Conservation (phyloP, 2,329 filamentous ascomycete genomes). For the Immersiporthe knoxdaviesiana region DNA sequence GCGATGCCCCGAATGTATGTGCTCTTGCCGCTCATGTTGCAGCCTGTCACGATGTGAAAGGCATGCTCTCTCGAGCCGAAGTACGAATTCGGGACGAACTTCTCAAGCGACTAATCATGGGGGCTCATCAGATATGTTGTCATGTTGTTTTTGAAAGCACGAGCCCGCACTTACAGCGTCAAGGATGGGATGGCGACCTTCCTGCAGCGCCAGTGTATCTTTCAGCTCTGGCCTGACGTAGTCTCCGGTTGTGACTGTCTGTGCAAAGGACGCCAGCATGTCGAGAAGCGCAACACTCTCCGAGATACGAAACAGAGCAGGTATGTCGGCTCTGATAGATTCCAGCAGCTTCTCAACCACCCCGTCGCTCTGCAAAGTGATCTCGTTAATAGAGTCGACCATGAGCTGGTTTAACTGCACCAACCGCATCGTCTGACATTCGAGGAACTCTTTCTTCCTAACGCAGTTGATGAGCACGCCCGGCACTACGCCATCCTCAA, state of each 20-base stretch:
- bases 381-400: slow-evolving; percentile 79
- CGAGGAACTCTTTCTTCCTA: slow-evolving; percentile 72
- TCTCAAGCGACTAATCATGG: slow-evolving; percentile 54
- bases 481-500: slow-evolving; percentile 64
- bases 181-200: slow-evolving; percentile 69
- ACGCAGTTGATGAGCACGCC: slow-evolving; percentile 77
- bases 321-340: slow-evolving; percentile 72
- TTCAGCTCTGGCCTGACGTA: slow-evolving; percentile 68
- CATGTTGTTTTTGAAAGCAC: slow-evolving; percentile 10
- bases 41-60: slow-evolving; percentile 93
- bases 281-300: slow-evolving; percentile 87
- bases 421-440: slow-evolving; percentile 85
- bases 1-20: slow-evolving; percentile 90
- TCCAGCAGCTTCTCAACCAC: slow-evolving; percentile 73
- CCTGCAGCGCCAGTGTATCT: slow-evolving; percentile 66
- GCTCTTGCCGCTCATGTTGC: slow-evolving; percentile 98
- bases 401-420: slow-evolving; percentile 81
- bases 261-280: slow-evolving; percentile 78
- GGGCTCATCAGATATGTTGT: slow-evolving; percentile 70
- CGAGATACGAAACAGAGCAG: slow-evolving; percentile 78
- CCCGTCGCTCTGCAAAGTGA: slow-evolving; percentile 79
- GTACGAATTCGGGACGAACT: slow-evolving; percentile 87
- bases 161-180: slow-evolving; percentile 55
- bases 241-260: slow-evolving; percentile 69
- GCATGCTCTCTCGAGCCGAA: slow-evolving; percentile 79